Evolutionary conservation across 2,329 filamentous ascomycete species (phyloP).

Genomic region (Arachnomyces sp.): DNA sequence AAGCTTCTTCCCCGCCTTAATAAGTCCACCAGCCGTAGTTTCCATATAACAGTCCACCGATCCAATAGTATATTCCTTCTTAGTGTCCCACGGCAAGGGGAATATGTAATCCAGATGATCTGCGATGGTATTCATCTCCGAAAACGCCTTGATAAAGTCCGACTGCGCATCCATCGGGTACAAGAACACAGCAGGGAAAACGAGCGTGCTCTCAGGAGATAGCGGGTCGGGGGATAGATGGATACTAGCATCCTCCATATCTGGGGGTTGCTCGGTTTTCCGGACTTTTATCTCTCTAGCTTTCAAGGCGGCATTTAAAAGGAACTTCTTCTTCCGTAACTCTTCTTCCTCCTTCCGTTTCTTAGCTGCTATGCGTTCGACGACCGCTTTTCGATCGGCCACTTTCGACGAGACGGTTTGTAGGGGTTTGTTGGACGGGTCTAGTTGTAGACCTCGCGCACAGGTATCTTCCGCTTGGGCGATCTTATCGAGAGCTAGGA

Average conservation of each 20-base stretch:
- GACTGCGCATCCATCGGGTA: constrained; percentile 76
- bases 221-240: constrained; percentile 62
- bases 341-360: constrained; percentile 44
- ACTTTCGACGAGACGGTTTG: constrained; percentile 56
- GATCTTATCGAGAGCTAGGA: constrained; percentile 70
- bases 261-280: constrained; percentile 62
- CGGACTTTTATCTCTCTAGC: constrained; percentile 63
- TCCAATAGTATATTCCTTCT: constrained; percentile 55
- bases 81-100: constrained; percentile 75
- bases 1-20: constrained; percentile 85
- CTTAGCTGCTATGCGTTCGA: constrained; percentile 48
- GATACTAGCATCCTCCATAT: constrained; percentile 77
- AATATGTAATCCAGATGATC: constrained; percentile 81
- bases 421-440: constrained; percentile 61
- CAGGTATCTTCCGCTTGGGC: constrained; percentile 74
- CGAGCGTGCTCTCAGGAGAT: constrained; percentile 62
- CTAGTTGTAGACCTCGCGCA: constrained; percentile 62
- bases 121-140: constrained; percentile 63
- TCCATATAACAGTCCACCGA: constrained; percentile 84
- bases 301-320: constrained; percentile 57
- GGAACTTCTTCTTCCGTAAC: constrained; percentile 46
- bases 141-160: constrained; percentile 84
- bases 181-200: constrained; percentile 71
- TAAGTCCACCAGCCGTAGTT: constrained; percentile 66
- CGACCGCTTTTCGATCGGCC: constrained; percentile 45